Evolutionary conservation across 129 eudicot genomes (phyloP).

Genomic region (Escallonia herrerae): DNA sequence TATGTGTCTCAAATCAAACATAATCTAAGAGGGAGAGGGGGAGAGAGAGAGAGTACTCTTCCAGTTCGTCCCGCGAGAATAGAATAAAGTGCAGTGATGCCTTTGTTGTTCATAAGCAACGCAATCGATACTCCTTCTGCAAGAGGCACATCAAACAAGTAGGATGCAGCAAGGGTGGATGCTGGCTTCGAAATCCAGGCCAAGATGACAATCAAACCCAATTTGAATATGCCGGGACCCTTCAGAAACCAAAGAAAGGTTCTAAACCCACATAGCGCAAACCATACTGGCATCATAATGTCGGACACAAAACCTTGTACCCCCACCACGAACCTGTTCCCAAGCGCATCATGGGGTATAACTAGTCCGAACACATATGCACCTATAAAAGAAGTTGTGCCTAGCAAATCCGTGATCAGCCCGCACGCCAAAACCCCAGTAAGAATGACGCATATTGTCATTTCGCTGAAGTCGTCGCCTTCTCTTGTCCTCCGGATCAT

Average conservation of each 20-base stretch:
- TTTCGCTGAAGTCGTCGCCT: conserved; percentile 19
- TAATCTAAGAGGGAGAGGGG: too few species aligned
- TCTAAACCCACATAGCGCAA: conserved; percentile 6
- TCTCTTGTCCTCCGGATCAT: background rate
- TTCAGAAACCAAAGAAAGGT: background rate
- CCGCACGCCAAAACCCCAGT: conserved; percentile 15
- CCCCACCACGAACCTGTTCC: conserved; percentile 9
- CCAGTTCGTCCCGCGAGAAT: conserved; percentile 5
- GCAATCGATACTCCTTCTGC: conserved; percentile 19
- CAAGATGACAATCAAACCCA: background rate
- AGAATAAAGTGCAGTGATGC: conserved; percentile 12
- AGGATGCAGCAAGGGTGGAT: conserved; percentile 2
- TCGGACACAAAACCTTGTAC: conserved; percentile 15
- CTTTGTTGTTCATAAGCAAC: conserved; percentile 20
- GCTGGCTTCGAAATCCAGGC: conserved; percentile 6
- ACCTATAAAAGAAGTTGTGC: conserved; percentile 10
- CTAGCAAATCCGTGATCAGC: conserved; percentile 6
- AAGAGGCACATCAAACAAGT: background rate
- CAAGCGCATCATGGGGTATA: conserved; percentile 11
- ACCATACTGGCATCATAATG: conserved; percentile 14
- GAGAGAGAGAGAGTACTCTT: background rate
- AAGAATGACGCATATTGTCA: conserved; percentile 3
- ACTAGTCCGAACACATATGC: conserved; percentile 18
- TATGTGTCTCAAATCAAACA: background rate
- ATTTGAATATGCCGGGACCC: background rate